These are phyloP conservation scores for Ramularia collo-cygni DNA, from an alignment of 2,329 filamentous ascomycete genomes.

Conservation along the genomic window DNA sequence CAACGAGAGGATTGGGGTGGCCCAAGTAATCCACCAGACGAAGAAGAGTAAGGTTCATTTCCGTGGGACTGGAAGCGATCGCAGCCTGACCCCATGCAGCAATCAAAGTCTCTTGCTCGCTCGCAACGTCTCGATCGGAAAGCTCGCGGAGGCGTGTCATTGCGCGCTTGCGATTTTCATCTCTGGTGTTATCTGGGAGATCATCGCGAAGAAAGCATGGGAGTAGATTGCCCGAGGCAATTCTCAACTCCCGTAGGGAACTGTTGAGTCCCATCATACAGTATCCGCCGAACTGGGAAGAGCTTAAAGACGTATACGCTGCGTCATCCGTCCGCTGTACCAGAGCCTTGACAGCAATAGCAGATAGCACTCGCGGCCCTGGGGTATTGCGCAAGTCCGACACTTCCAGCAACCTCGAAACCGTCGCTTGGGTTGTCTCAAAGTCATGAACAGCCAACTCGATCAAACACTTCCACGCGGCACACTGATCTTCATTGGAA, in stretches of 20 bases:
- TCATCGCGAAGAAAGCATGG: slow-evolving; percentile 55
- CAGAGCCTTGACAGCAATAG: slow-evolving; percentile 64
- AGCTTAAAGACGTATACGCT: slow-evolving; percentile 6
- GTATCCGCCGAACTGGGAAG: slow-evolving; percentile 66
- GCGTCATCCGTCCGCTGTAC: slow-evolving; percentile 54
- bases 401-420: slow-evolving; percentile 30
- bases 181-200: slow-evolving; percentile 42
- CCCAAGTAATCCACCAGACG: slow-evolving; percentile 82
- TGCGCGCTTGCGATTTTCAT: slow-evolving; percentile 61
- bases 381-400: slow-evolving; percentile 43
- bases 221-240: slow-evolving; percentile 60
- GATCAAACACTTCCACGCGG: slow-evolving; percentile 21
- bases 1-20: slow-evolving; percentile 70
- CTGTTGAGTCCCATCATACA: slow-evolving; percentile 76
- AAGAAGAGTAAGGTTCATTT: slow-evolving; percentile 78
- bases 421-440: slow-evolving; percentile 4
- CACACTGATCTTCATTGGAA: slow-evolving; percentile 14
- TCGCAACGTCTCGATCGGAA: slow-evolving; percentile 59
- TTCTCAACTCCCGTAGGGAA: slow-evolving; percentile 74
- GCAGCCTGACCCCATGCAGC: slow-evolving; percentile 82
- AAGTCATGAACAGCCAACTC: slow-evolving; percentile 16
- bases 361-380: slow-evolving; percentile 61
- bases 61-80: slow-evolving; percentile 65
- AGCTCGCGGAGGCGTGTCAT: slow-evolving; percentile 66
- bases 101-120: slow-evolving; percentile 75